Base-by-base conservation (phyloP, 495 filamentous ascomycete genomes). In the Aspergillus bridgeri region DNA sequence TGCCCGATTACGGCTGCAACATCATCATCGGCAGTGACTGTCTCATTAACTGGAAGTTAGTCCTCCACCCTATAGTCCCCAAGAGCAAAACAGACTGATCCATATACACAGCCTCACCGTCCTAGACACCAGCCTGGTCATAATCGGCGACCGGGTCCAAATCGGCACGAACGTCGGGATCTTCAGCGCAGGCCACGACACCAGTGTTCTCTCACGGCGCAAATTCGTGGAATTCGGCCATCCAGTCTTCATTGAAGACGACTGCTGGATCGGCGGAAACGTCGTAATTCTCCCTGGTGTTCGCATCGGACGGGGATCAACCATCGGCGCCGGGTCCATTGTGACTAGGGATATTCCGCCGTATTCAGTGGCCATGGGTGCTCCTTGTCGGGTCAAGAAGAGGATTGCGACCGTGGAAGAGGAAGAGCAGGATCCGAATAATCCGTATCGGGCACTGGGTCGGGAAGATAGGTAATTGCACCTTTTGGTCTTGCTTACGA, bases 181-280 rank as follows among this genome's bases (percentile, higher is more conserved):
- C 60, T 87, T 79, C 66, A 75, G 78, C 9, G 90, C 79, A 0
- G 83, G 81, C 1, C 90, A 96, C 65, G 86, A 91, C 56, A 88
- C 87, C 0, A 75, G 74, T 8, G 66, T 90, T 3, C 79, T 89
- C 6, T 87, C 89, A 54, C 89, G 91, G 0, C 83, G 81, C 3
- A 75, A 81, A 47, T 89, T 88, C 0, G 86, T 90, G 0, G 91
- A 96, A 68, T 70, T 78, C 27, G 90, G 89, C 3, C 83, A 81
- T 57, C 84, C 88, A 5, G 88, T 96, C 47, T 77, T 71, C 9
- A 84, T 96, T 47, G 90, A 83, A 1, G 87, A 92, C 58, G 91
- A 96, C 64, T 92, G 89, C 65, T 96, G 91, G 90, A 75, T 96
- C 42, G 89, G 90, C 0, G 90, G 89, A 0, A 86, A 85, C 64